Evolutionary conservation across 78 protist species (phyloP), one percentile per base, ranked within the genome.

Genomic region (Trichosphaerium sp.): DNA sequence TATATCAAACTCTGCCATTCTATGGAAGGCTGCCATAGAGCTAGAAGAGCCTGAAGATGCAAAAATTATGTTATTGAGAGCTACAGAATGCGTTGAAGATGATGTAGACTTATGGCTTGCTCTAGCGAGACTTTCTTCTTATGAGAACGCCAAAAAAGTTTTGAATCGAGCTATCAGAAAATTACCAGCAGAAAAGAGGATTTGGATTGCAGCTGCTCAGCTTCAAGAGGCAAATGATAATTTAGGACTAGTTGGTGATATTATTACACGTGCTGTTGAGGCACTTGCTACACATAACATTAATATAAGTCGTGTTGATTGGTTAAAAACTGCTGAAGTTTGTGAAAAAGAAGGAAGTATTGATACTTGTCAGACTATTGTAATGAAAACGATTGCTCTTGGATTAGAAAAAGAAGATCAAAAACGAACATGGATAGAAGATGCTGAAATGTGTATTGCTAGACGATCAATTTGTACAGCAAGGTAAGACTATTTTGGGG

Each of bases 21-120:
- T 94, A 29, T 93, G 96, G 97, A 82, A 85, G 76, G 95, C 88
- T 1, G 96, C 98, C 1, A 75, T 94, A 29, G 94, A 92, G 63
- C 62, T 90, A 2, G 88, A 84, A 57, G 40, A 65, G 6, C 88
- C 89, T 2, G 89, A 88, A 8, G 89, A 92, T 54, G 97, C 97
- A 2, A 42, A 78, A 29, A 65, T 92, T 21, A 25, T 94, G 29
- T 72, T 94, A 3, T 77, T 77, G 18, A 72, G 92, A 31, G 97
- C 98, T 0, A 94, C 89, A 25, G 95, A 93, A 74, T 83, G 88
- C 65, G 77, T 83, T 0, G 80, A 88, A 3, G 55, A 66, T 31
- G 25, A 69, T 8, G 93, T 88, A 2, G 97, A 92, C 39, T 29
- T 95, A 55, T 95, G 99, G 99, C 76, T 95, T 31, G 97, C 99